Evolutionary conservation across 2,329 filamentous ascomycete species (phyloP).

Genomic region (Keithomyces neogunnii): DNA sequence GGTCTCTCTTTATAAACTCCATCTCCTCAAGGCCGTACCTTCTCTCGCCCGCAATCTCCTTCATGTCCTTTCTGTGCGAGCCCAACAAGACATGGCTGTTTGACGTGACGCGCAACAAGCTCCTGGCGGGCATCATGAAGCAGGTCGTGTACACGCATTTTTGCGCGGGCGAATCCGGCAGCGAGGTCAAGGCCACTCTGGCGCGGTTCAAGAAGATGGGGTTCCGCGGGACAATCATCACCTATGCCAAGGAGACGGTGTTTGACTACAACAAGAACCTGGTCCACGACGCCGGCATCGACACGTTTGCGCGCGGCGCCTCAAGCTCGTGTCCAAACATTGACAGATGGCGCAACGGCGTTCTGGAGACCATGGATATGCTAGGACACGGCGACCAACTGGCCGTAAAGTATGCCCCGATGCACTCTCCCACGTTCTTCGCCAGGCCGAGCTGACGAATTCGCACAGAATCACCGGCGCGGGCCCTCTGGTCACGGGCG

Average conservation of each 20-base stretch:
- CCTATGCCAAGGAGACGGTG: constrained; percentile 39
- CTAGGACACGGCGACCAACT: constrained; percentile 26
- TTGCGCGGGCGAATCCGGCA: constrained; percentile 41
- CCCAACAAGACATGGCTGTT: constrained; percentile 26
- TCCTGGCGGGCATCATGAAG: constrained; percentile 38
- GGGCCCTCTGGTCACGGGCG: constrained; percentile 28
- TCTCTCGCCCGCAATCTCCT: constrained; percentile 25
- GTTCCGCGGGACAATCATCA: constrained; percentile 46
- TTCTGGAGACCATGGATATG: constrained; percentile 21
- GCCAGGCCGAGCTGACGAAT: neutral
- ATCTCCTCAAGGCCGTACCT: constrained; percentile 36
- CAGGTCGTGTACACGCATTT: constrained; percentile 47
- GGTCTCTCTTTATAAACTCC: constrained; percentile 34
- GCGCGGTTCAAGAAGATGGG: constrained; percentile 36
- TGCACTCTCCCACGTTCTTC: neutral
- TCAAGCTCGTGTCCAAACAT: constrained; percentile 28
- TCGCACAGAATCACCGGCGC: constrained; percentile 31
- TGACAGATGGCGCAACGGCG: constrained; percentile 26
- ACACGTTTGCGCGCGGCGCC: constrained; percentile 30
- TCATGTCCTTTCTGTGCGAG: constrained; percentile 30
- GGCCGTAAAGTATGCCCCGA: constrained; percentile 26
- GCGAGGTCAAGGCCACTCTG: constrained; percentile 35
- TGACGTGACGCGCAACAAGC: constrained; percentile 39
- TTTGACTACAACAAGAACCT: constrained; percentile 27
- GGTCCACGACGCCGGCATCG: constrained; percentile 14